Conservation (phyloP, 1,284 basidiomycete species). For the Lentinula novae-zelandiae region DNA sequence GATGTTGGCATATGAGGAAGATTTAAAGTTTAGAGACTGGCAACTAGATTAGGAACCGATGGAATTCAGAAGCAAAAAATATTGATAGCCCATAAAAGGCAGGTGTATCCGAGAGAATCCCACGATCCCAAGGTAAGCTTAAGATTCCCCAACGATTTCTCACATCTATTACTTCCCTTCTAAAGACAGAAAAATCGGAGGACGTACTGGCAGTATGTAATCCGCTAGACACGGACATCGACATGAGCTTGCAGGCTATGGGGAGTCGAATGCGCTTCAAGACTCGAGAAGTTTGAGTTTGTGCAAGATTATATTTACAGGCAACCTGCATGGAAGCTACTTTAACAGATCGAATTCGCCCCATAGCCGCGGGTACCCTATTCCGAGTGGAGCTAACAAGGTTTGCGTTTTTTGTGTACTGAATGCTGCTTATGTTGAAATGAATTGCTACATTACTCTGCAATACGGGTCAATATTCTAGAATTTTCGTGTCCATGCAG, state of each 20-base stretch:
- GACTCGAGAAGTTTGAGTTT: background rate
- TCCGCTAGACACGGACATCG: background rate
- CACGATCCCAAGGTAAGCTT: background rate
- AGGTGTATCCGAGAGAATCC: background rate
- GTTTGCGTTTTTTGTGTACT: background rate
- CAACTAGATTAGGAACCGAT: conserved; percentile 8
- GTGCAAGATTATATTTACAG: background rate
- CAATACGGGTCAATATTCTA: background rate
- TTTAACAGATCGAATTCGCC: background rate
- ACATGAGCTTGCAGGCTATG: background rate
- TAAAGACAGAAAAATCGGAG: background rate
- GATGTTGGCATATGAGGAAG: background rate
- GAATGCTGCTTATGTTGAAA: background rate
- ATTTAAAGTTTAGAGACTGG: conserved; percentile 5
- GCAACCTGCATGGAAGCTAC: background rate
- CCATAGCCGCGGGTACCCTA: conserved; percentile 1
- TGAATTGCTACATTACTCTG: background rate
- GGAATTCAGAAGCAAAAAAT: background rate
- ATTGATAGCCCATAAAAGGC: background rate
- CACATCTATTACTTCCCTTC: background rate
- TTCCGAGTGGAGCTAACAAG: background rate
- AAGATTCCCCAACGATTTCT: background rate
- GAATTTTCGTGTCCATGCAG: background rate
- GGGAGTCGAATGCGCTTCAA: background rate
- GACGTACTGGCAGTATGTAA: background rate